Evolutionary conservation across 2,329 filamentous ascomycete genomes (phyloP).

Genomic region (Beauveria brongniartii): DNA sequence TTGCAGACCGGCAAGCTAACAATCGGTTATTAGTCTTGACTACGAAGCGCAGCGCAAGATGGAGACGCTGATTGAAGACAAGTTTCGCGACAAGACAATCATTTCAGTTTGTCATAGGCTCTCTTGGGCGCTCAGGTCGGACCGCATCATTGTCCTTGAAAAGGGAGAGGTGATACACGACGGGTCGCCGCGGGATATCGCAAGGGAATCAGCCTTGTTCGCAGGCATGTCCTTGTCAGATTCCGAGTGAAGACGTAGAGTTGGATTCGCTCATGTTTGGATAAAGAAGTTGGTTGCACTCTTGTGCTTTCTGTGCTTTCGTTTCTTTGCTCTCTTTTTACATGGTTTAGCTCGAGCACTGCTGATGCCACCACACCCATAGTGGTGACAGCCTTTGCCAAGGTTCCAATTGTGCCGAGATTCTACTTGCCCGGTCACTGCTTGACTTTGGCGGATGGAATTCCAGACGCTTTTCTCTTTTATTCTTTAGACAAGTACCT

Average conservation of each 20-base stretch:
- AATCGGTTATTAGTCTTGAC: neutral
- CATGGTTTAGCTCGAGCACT: neutral
- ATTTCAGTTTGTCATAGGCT: neutral
- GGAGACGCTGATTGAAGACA: neutral
- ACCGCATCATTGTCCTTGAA: conserved; percentile 4
- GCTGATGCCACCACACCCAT: neutral
- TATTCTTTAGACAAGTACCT: neutral
- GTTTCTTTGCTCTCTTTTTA: neutral
- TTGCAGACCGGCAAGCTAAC: neutral
- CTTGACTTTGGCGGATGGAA: neutral
- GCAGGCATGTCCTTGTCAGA: neutral
- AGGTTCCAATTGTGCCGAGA: neutral
- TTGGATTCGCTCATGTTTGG: too few species aligned
- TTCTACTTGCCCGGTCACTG: neutral
- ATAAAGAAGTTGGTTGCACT: too few species aligned
- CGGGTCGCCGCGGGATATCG: neutral
- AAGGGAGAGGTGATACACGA: neutral
- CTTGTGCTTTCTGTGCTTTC: neutral
- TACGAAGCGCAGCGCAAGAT: neutral
- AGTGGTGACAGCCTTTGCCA: neutral
- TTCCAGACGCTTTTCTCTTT: neutral
- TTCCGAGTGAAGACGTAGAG: neutral
- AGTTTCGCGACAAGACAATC: neutral
- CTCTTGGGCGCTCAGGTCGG: conserved; percentile 1
- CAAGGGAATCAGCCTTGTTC: neutral